Base-by-base conservation (phyloP, 306 rosid species). In the Medicago arabica region DNA sequence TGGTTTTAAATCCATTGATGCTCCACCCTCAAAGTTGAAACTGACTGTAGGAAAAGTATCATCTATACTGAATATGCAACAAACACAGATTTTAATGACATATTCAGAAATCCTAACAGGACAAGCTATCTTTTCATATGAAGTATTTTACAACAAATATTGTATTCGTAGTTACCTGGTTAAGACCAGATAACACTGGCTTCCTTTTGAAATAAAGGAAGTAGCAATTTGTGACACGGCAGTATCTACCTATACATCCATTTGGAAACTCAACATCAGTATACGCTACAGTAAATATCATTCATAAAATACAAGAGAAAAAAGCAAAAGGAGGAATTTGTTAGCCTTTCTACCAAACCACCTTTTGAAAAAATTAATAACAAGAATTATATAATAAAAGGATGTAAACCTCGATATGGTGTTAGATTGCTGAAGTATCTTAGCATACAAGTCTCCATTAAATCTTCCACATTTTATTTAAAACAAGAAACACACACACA, bases 1-100 rank as follows among this genome's bases (percentile, higher is more conserved):
- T 34, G 99, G 97, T 82, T 89, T 95, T 83, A 95, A 86, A 80
- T 90, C 85, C 96, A 95, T 95, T 5, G 97, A 84, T 54, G 93
- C 99, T 77, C 92, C 86, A 14, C 88, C 95, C 5, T 62, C 97
- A 79, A 95, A 95, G 85, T 95, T 95, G 54, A 95, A 87, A 85
- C 93, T 92, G 55, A 92, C 96, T 2, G 67, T 75, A 71, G 99
- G 99, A 84, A 95, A 95, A 71, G 78, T 73, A 80, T 85, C 90
- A 72, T 78, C 79, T 63, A 86, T 39, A 81, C 99, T 95, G 91
- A 80, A 83, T 75, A 82, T 71, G 55, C 41, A 80, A 79, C 34
- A 31, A 74, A 75, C 41, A 87, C 12, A 57, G 67, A 66, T 34
- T 78, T 77, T 63, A 61, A 60, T 87, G 82, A 80, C 73, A 75